Base-by-base conservation (phyloP, 306 rosid genomes). In the Rosa persica region DNA sequence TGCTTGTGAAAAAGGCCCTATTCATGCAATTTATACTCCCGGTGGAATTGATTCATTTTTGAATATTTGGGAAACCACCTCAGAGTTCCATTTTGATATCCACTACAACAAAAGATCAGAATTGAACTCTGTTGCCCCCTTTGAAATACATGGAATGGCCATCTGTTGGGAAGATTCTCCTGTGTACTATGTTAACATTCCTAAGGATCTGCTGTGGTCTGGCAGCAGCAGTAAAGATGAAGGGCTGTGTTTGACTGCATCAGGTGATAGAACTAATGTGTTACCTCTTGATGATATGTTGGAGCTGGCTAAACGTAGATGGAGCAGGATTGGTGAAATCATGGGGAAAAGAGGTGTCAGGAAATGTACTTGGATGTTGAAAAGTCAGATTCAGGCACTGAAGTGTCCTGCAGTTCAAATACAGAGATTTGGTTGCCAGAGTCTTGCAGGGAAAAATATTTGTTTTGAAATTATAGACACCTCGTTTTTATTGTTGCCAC, bases 21-120 rank as follows among this genome's bases (percentile, higher is more conserved):
- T 95, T 30, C 85, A 81, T 79, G 98, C 93, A 64, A 80, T 80
- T 75, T 87, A 84, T 77, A 62, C 80, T 78, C 81, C 83, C 68
- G 98, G 98, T 27, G 97, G 98, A 36, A 80, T 95, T 73, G 98
- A 95, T 81, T 85, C 95, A 62, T 95, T 95, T 84, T 88, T 95
- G 87, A 92, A 92, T 81, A 81, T 89, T 46, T 95, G 98, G 98
- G 91, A 84, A 81, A 79, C 81, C 78, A 30, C 83, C 73, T 78
- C 69, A 12, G 98, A 91, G 83, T 95, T 95, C 88, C 91, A 65
- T 82, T 92, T 95, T 75, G 98, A 92, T 86, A 85, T 95, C 70
- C 90, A 95, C 82, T 87, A 89, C 82, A 86, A 83, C 82, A 91
- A 89, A 83, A 85, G 92, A 72, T 84, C 83, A 54, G 93, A 85